These are phyloP conservation scores for Proliferodiscus dingleyae DNA, from an alignment of 2,329 filamentous ascomycete species.

Conservation along the genomic window DNA sequence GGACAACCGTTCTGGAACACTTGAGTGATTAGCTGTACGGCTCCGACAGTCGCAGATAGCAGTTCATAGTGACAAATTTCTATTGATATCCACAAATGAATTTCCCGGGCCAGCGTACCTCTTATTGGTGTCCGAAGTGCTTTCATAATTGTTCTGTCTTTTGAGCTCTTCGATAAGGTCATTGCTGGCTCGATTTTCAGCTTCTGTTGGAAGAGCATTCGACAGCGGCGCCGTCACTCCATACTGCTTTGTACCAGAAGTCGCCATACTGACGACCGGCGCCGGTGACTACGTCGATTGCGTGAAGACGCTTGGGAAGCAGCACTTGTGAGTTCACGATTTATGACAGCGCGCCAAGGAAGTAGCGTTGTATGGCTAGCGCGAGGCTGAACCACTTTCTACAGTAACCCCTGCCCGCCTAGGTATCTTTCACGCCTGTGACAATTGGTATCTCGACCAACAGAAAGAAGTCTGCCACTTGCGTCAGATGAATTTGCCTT, in stretches of 20 bases:
- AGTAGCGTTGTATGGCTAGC: no score
- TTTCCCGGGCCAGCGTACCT: slow-evolving; percentile 47
- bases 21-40: slow-evolving; percentile 8
- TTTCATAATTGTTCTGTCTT: slow-evolving; percentile 87
- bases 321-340: no score
- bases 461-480: no score
- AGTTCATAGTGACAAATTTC: background rate
- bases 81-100: background rate
- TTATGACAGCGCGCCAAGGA: no score
- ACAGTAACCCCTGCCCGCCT: no score
- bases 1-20: slow-evolving; percentile 51
- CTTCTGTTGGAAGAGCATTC: slow-evolving; percentile 65
- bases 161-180: slow-evolving; percentile 79
- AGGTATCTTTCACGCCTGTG: no score
- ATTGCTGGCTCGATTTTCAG: slow-evolving; percentile 73
- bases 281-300: background rate
- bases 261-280: slow-evolving; percentile 23
- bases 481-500: background rate
- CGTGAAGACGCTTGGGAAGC: slow-evolving; percentile 1
- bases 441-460: no score
- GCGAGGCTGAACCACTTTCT: no score
- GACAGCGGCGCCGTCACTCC: slow-evolving; percentile 87
- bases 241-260: slow-evolving; percentile 22
- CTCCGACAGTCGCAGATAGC: background rate
- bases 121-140: slow-evolving; percentile 73